Conservation (phyloP, 805 yeast genomes). For the Ogataea trehaloabstinens region DNA sequence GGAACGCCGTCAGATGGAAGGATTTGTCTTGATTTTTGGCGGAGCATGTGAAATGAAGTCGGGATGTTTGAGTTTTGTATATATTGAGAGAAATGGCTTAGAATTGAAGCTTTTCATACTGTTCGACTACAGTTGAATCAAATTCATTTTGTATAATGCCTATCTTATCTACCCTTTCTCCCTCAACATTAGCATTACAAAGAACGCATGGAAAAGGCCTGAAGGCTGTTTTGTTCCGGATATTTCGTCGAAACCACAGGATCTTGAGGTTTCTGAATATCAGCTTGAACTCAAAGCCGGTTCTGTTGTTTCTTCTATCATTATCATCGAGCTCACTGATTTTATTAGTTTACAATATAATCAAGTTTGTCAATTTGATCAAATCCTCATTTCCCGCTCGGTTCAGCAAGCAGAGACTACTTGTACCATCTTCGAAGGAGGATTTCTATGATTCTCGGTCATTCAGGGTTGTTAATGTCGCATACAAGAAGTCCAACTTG, state of each 20-base stretch:
- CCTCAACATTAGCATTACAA: conserved; percentile 1
- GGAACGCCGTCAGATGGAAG: no score
- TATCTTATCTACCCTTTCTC: conserved; percentile 1
- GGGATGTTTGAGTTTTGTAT: no score
- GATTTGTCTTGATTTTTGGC: no score
- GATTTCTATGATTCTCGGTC: conserved; percentile 23
- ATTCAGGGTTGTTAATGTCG: conserved; percentile 45
- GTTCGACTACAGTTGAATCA: no score
- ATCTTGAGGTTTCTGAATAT: conserved; percentile 24
- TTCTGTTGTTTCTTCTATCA: conserved; percentile 30
- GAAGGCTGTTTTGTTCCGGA: conserved; percentile 2
- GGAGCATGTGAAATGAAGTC: no score
- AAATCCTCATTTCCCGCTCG: conserved; percentile 7
- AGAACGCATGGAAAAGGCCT: not conserved
- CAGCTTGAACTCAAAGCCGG: conserved; percentile 32
- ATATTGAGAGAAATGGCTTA: no score
- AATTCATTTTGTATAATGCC: conserved; percentile 1
- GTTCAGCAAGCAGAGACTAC: not conserved
- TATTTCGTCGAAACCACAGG: conserved; percentile 16
- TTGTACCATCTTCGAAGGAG: conserved; percentile 1
- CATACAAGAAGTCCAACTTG: conserved; percentile 39
- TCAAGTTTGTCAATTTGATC: conserved; percentile 23
- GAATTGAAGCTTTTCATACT: no score
- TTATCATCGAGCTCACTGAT: conserved; percentile 24
- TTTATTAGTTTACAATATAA: conserved; percentile 21